These are phyloP conservation scores for Camellia oleifera DNA, from an alignment of 179 eudicot species.

Conservation along the genomic window DNA sequence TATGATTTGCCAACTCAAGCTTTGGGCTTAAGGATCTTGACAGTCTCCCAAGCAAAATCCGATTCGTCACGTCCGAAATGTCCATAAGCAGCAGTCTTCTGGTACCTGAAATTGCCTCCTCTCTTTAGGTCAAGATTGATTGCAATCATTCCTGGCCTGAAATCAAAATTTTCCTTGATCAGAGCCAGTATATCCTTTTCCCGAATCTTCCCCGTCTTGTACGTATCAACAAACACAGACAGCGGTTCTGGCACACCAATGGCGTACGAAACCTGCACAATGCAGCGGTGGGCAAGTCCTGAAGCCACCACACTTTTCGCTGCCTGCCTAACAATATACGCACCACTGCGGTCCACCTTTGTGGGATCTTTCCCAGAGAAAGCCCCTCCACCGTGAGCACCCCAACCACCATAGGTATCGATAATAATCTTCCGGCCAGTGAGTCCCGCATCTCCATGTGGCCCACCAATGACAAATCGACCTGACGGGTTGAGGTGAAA, in stretches of 20 bases:
- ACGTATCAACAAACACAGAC: conserved; percentile 31
- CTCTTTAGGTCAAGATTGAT: conserved; percentile 37
- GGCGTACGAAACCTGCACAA: conserved; percentile 35
- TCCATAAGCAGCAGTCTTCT: conserved; percentile 46
- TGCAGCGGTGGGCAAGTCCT: conserved; percentile 33
- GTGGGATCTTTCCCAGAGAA: conserved; percentile 33
- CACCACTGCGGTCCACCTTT: conserved; percentile 34
- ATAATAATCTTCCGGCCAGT: conserved; percentile 33
- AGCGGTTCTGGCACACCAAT: conserved; percentile 34
- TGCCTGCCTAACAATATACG: conserved; percentile 32
- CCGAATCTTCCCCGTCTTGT: conserved; percentile 28
- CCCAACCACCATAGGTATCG: conserved; percentile 34
- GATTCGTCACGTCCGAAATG: conserved; percentile 43
- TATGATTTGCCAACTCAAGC: conserved; percentile 21
- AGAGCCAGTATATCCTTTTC: conserved; percentile 30
- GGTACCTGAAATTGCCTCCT: conserved; percentile 40
- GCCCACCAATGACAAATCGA: conserved; percentile 31
- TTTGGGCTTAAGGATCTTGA: conserved; percentile 39
- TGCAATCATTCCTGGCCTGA: conserved; percentile 44
- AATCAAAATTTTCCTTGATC: conserved; percentile 37
- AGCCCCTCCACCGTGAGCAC: conserved; percentile 34
- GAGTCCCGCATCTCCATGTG: conserved; percentile 35
- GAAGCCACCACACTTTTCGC: conserved; percentile 36
- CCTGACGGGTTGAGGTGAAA: conserved; percentile 34
- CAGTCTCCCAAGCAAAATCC: conserved; percentile 45